A percentile compares a stretch with the other conserved stretches of the same genome.
These are phyloP conservation scores for Chaetothyriales sp. DNA, from an alignment of 2,329 filamentous ascomycete species.

Conservation along the genomic window DNA sequence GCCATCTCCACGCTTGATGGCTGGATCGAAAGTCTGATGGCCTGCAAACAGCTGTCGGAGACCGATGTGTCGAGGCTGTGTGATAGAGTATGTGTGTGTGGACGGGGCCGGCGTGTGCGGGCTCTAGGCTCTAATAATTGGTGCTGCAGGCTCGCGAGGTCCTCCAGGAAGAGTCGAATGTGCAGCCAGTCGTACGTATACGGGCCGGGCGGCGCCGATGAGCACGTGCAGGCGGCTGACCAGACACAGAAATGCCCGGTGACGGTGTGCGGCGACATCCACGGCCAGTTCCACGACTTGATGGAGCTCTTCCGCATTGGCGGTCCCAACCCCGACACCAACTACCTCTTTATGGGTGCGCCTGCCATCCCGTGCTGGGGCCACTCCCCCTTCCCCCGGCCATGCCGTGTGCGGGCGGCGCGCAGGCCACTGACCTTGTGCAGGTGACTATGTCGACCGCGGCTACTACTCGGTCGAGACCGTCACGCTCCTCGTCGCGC, in stretches of 20 bases:
- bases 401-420: slow-evolving; percentile 6
- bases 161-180: slow-evolving; percentile 92
- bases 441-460: slow-evolving; percentile 95
- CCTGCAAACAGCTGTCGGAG: slow-evolving; percentile 94
- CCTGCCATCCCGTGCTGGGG: slow-evolving; percentile 6
- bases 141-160: slow-evolving; percentile 70
- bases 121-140: slow-evolving; percentile 5
- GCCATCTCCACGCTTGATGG: slow-evolving; percentile 88
- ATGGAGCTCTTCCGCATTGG: slow-evolving; percentile 99
- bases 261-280: slow-evolving; percentile 96
- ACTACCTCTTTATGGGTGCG: slow-evolving; percentile 98
- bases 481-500: slow-evolving; percentile 83
- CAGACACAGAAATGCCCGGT: slow-evolving; percentile 77
- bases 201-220: slow-evolving; percentile 2
- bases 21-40: slow-evolving; percentile 98
- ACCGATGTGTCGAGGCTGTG: slow-evolving; percentile 90
- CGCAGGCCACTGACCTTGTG: slow-evolving; percentile 5
- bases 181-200: slow-evolving; percentile 77
- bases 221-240: slow-evolving; percentile 3
- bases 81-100: slow-evolving; percentile 66
- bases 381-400: no score
- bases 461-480: slow-evolving; percentile 99
- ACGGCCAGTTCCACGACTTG: slow-evolving; percentile 96
- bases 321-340: slow-evolving; percentile 93
- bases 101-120: not conserved